phyloP scores from a whole-genome alignment of 768 basidiomycete genomes.

The Phanerodontia chrysosporium region DNA sequence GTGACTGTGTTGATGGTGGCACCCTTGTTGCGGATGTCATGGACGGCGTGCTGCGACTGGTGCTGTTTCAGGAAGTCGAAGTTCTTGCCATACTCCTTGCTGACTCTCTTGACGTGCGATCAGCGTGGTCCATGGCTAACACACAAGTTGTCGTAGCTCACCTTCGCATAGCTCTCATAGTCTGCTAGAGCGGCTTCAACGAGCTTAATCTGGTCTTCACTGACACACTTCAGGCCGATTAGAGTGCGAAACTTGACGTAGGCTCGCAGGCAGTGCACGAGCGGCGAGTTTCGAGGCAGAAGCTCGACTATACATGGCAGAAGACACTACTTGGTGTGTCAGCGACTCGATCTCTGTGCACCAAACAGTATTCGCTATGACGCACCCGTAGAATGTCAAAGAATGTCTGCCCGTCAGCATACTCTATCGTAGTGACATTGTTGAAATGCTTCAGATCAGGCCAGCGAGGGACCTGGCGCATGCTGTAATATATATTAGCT shows the following conservation, averaged over 20 bases:
- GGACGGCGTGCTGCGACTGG: not conserved
- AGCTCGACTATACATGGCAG: not conserved
- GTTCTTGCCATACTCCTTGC: not conserved
- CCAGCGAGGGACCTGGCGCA: not conserved
- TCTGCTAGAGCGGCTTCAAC: not conserved
- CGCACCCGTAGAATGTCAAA: not conserved
- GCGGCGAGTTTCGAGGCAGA: not conserved
- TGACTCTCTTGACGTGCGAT: not conserved
- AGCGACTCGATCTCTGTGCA: no score
- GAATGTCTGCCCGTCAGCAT: not conserved
- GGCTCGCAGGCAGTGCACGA: not conserved
- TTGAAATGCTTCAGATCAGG: not conserved
- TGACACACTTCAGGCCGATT: not conserved
- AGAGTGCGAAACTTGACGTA: not conserved
- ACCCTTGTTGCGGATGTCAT: not conserved
- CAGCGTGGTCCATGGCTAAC: no score
- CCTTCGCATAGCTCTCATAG: not conserved
- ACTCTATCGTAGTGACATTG: not conserved
- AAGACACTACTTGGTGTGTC: not conserved
- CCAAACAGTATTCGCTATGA: no score
- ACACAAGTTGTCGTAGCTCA: no score
- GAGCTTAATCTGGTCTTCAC: not conserved
- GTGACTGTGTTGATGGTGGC: not conserved
- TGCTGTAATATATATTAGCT: not conserved
- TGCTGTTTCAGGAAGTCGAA: not conserved